A percentile compares a stretch with the other conserved stretches of the same genome.
phyloP scores from a whole-genome alignment of 306 rosid species.

The Carpinus viminea region DNA sequence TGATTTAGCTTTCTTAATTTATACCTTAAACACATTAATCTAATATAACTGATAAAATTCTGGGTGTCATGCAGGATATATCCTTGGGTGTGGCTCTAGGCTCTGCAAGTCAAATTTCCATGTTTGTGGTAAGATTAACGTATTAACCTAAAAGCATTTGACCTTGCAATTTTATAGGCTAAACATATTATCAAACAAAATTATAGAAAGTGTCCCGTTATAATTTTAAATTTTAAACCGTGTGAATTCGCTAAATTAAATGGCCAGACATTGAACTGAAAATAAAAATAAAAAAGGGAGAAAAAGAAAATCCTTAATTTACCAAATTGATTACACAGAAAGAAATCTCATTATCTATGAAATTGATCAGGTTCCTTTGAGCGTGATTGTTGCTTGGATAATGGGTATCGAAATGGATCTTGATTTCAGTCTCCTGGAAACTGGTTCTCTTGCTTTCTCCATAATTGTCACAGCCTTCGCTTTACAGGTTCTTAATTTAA shows the following conservation, averaged over 20 bases:
- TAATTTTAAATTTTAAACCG: no score
- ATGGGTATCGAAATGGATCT: conserved; percentile 83
- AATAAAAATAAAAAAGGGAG: no score
- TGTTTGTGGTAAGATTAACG: conserved; percentile 71
- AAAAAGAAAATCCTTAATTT: neutral
- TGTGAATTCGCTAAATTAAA: no score
- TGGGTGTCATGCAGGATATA: conserved; percentile 59
- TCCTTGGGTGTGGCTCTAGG: conserved; percentile 92
- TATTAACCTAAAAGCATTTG: no score
- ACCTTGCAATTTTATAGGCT: no score
- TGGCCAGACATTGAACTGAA: no score
- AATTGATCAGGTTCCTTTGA: conserved; percentile 70
- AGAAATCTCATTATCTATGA: neutral
- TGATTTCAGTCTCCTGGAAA: conserved; percentile 80
- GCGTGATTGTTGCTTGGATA: conserved; percentile 85
- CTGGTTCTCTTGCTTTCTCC: conserved; percentile 76
- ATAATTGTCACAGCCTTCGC: conserved; percentile 76
- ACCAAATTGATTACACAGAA: neutral
- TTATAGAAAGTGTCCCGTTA: no score
- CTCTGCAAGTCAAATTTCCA: conserved; percentile 88
- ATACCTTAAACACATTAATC: neutral
- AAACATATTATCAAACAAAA: no score
- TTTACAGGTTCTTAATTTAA: conserved; percentile 52
- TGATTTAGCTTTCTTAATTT: neutral
- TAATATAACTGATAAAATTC: neutral